Conservation (phyloP, 371 early-diverging fungal genomes). For the Coemansia sp. region DNA sequence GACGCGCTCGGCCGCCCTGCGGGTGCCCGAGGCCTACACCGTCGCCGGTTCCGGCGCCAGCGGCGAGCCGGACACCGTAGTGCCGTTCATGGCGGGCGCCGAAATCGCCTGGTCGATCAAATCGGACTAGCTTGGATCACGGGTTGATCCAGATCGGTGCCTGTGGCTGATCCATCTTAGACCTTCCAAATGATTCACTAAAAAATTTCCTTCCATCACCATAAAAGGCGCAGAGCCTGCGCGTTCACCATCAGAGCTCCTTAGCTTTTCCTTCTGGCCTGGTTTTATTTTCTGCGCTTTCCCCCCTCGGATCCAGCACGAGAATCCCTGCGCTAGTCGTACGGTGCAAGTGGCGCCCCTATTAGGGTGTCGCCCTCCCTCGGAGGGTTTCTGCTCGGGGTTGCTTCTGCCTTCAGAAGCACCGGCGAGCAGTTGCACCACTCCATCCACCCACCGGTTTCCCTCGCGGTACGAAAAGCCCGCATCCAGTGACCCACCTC, state of each 20-base stretch:
- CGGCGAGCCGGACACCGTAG: conserved; percentile 57
- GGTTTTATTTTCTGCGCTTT: neutral
- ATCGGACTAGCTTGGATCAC: neutral
- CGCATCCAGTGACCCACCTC: too few species aligned
- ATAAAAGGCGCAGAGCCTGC: neutral
- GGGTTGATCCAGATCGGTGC: too few species aligned
- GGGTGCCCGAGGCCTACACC: conserved; percentile 25
- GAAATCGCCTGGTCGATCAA: conserved; percentile 70
- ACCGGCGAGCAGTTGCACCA: too few species aligned
- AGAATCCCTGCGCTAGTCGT: neutral
- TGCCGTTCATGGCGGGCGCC: conserved; percentile 85
- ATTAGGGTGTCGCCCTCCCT: too few species aligned
- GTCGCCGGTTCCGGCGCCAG: conserved; percentile 1
- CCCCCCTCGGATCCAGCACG: too few species aligned
- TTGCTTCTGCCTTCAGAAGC: too few species aligned
- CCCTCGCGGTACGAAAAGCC: too few species aligned
- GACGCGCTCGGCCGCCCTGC: conserved; percentile 13
- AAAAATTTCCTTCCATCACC: neutral
- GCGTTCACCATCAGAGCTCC: neutral
- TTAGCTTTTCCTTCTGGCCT: conserved; percentile 8
- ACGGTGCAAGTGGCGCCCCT: neutral
- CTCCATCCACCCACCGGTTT: too few species aligned
- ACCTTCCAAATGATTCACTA: too few species aligned
- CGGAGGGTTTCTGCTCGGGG: too few species aligned
- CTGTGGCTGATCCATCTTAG: neutral